Percentiles rank a stretch among this genome's conserved stretches.
phyloP scores from a whole-genome alignment of 495 filamentous ascomycete species.

The Podospora sp. region DNA sequence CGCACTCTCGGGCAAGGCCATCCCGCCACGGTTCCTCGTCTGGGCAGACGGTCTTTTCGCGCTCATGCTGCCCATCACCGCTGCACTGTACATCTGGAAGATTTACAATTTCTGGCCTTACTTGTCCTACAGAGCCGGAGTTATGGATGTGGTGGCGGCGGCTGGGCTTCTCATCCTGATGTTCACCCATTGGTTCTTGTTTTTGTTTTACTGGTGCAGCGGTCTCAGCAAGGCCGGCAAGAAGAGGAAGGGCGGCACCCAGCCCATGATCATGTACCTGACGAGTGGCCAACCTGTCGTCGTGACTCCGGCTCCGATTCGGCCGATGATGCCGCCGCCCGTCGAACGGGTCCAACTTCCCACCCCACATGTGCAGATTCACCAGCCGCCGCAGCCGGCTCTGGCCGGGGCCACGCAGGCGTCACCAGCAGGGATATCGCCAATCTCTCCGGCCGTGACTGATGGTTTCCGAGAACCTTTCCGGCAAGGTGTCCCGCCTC shows the following conservation, averaged over 20 bases:
- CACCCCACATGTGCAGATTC: not conserved
- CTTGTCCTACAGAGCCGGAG: not conserved
- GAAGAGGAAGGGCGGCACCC: not conserved
- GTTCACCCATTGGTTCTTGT: conserved; percentile 26
- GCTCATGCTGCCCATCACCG: not conserved
- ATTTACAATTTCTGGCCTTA: not conserved
- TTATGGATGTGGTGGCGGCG: not conserved
- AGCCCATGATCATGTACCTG: conserved; percentile 10
- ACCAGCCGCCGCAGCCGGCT: not conserved
- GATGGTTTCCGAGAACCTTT: not conserved
- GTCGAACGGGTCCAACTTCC: not conserved
- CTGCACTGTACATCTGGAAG: not conserved
- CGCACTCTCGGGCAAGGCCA: not conserved
- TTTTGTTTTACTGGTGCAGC: conserved; percentile 25
- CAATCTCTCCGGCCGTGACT: not conserved
- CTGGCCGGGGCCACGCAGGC: not conserved
- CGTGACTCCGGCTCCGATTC: conserved; percentile 7
- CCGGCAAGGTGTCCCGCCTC: conserved; percentile 9
- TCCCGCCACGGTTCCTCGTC: not conserved
- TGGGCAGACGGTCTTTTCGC: not conserved
- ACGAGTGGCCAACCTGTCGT: conserved; percentile 13
- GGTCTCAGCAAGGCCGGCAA: not conserved
- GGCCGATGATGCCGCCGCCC: not conserved
- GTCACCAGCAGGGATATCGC: not conserved
- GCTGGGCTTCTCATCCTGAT: not conserved